Base-by-base conservation (phyloP, 345 rosid species). In the Hypericum perforatum region DNA sequence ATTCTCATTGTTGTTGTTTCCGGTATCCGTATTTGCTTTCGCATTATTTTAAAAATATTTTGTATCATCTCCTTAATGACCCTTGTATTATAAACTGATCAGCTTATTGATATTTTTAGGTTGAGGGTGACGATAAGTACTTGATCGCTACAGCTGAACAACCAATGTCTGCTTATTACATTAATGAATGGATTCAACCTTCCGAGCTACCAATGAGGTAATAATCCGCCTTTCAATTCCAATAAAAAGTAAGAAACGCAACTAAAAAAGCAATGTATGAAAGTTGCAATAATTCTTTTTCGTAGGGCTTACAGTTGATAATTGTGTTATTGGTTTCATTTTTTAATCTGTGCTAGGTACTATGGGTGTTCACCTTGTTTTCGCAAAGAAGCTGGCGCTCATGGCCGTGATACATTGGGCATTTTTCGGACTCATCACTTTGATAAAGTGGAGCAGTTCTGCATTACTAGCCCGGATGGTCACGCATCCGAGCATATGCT, bases 361-460 rank as follows among this genome's bases (percentile, higher is more conserved):
- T 96, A 94, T 62, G 98, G 98, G 58, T 83, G 79, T 60, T 88
- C 97, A 12, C 58, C 97, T n/a, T 92, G 97, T 71, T 92, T 88
- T 68, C 92, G 97, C 39, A 92, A 88, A 66, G 98, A n/a, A n/a
- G n/a, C n/a, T n/a, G n/a, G n/a, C n/a, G n/a, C n/a, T n/a, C n/a
- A n/a, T n/a, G n/a, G n/a, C 54, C 87, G 94, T 58, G 97, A 92
- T 56, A 85, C 95, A 22, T 72, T 92, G 55, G 98, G 97, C 60
- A 88, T 92, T 59, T 92, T 92, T 75, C 81, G 98, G 47, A 95
- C 88, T 72, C 96, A 92, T 72, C 98, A 92, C 62, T 88, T 92
- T 75, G 98, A 92, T 80, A 92, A 92, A 61, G 78, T 92, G 43
- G 98, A 92, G 68, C 98, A 88, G 68, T 88, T 92, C 49, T 92